Conservation (phyloP, 1,284 basidiomycete genomes). For the Trichosporon ovoides region DNA sequence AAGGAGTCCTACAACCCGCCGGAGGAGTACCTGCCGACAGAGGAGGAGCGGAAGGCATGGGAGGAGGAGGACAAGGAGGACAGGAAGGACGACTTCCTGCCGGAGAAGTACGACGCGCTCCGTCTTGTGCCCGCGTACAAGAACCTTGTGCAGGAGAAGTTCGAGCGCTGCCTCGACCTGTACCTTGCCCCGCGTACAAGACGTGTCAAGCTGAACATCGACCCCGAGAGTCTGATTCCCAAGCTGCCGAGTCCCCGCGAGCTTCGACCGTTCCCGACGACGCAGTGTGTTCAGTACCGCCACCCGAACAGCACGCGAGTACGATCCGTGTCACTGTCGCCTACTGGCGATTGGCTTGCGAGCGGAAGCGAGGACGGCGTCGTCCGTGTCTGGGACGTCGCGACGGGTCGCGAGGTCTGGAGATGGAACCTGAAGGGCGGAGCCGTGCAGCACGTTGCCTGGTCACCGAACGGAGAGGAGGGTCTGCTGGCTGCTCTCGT, state of each 20-base stretch:
- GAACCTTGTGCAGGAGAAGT: slow-evolving; percentile 88
- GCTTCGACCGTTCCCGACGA: slow-evolving; percentile 89
- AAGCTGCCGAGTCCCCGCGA: slow-evolving; percentile 92
- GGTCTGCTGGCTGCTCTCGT: slow-evolving; percentile 38
- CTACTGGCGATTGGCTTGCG: slow-evolving; percentile 83
- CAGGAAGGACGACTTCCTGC: slow-evolving; percentile 82
- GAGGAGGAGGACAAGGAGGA: slow-evolving; percentile 82
- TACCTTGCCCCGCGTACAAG: slow-evolving; percentile 94
- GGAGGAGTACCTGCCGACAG: slow-evolving; percentile 90
- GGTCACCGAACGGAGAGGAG: slow-evolving; percentile 86
- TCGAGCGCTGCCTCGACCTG: slow-evolving; percentile 89
- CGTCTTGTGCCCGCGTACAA: slow-evolving; percentile 89
- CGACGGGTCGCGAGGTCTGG: slow-evolving; percentile 82
- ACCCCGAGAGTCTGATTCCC: slow-evolving; percentile 85
- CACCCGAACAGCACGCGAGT: slow-evolving; percentile 61
- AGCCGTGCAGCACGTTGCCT: slow-evolving; percentile 75
- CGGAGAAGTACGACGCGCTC: slow-evolving; percentile 77
- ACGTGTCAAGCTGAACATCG: slow-evolving; percentile 77
- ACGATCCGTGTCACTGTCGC: slow-evolving; percentile 73
- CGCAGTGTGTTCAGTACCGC: slow-evolving; percentile 65
- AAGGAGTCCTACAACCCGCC: slow-evolving; percentile 98
- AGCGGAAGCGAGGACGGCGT: slow-evolving; percentile 88
- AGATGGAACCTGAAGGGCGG: slow-evolving; percentile 77
- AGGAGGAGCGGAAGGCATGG: slow-evolving; percentile 78
- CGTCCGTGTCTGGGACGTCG: slow-evolving; percentile 89